Evolutionary conservation across 768 basidiomycete species (phyloP), one percentile per base, ranked within the genome.

Genomic region (Pleurotus ostreatus): DNA sequence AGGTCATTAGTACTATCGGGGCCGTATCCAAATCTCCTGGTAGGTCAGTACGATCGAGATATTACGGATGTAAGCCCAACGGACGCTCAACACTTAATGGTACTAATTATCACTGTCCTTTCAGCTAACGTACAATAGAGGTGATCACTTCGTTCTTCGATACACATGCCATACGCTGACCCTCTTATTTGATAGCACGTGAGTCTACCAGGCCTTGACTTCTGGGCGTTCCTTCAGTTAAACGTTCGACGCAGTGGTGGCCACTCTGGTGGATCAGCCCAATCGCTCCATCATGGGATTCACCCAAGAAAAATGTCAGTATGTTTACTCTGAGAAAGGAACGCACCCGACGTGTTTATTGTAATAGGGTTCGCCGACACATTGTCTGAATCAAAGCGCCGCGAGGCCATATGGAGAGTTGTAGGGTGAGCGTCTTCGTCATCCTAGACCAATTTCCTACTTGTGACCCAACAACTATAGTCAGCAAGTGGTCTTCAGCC

Each of bases 401-500:
- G 81, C 20, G 78, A 77, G 4, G 80, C 81, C 2, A 63, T 77
- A 20, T 84, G 83, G 83, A 75, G 80, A 13, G 65, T 85, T 13
- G 15, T 13, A 58, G 80, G 81, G 39, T 41, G 15, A 18, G 51
- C 22, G 12, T 3, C 12, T 40, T 39, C 51, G 23, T 20, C 51
- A 38, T 16, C 13, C 38, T 2, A 40, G 15, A 15, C 13, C 16
- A 47, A 2, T 47, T 15, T 7, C 13, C 9, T 16, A 9, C n/a
- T n/a, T 22, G 3, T 25, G 6, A 22, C 9, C 11, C 18, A 0
- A 2, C n/a, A 11, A n/a, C 6, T 18, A n/a, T 22, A 53, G 51
- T 6, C 81, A 83, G 60, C 83, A 83, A 61, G 77, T 83, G 46
- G 79, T 83, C 12, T 83, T 83, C 67, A 75, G 75, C 6, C 76